A percentile compares a stretch with the other conserved stretches of the same genome.
phyloP scores from a whole-genome alignment of 2,329 filamentous ascomycete genomes.

The Claviceps humidiphila region DNA sequence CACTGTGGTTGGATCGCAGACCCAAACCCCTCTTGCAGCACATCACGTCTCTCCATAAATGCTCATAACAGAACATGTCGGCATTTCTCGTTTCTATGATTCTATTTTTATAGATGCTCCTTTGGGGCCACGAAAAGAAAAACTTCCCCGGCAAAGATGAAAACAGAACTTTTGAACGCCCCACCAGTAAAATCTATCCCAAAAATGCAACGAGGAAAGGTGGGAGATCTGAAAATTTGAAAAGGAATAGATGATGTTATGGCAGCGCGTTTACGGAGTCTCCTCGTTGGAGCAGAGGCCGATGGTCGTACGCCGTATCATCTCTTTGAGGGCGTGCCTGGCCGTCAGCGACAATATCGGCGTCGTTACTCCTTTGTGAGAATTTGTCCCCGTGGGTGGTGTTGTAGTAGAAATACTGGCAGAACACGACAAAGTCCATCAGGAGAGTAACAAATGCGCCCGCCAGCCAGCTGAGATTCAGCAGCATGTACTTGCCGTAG shows the following conservation, averaged over 20 bases:
- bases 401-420: constrained; percentile 79
- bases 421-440: constrained; percentile 75
- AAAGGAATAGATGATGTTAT: not conserved
- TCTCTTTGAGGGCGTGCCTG: constrained; percentile 12
- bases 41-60: no score
- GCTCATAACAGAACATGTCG: no score
- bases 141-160: no score
- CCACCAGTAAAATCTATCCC: no score
- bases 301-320: constrained; percentile 22
- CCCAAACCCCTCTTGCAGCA: no score
- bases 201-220: not conserved
- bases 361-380: constrained; percentile 14
- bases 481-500: constrained; percentile 72
- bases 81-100: no score
- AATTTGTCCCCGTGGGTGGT: constrained; percentile 16
- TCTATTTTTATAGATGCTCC: no score
- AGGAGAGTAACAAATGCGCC: constrained; percentile 81
- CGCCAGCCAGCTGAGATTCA: constrained; percentile 82
- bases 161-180: no score
- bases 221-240: not conserved
- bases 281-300: constrained; percentile 23
- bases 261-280: constrained; percentile 11
- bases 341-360: constrained; percentile 14
- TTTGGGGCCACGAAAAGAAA: no score
- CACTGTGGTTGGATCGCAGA: no score